Percentiles rank a stretch among this genome's conserved stretches.
Conservation (phyloP, 768 basidiomycete species). For the Tricholoma bakamatsutake region DNA sequence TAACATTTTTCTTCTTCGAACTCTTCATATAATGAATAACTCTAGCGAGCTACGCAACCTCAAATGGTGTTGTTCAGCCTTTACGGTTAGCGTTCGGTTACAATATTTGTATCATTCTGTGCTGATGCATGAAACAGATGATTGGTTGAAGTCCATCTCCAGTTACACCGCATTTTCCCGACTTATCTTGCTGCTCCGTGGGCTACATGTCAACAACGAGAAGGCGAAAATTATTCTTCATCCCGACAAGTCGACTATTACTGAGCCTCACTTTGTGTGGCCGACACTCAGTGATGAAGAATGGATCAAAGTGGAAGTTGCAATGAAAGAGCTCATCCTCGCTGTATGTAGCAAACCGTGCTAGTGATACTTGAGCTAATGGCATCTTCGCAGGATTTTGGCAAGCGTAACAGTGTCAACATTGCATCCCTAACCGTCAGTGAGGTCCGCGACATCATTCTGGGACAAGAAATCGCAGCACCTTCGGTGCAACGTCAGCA, state of each 20-base stretch:
- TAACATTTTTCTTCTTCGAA: background rate
- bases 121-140: conserved; percentile 45
- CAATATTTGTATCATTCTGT: background rate
- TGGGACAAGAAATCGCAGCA: conserved; percentile 97
- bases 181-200: conserved; percentile 93
- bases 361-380: background rate
- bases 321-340: conserved; percentile 94
- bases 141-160: conserved; percentile 98
- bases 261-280: conserved; percentile 98
- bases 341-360: conserved; percentile 43
- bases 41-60: conserved; percentile 89
- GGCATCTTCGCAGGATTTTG: conserved; percentile 66
- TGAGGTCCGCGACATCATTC: conserved; percentile 96
- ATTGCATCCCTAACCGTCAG: conserved; percentile 95
- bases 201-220: conserved; percentile 97
- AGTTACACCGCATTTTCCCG: conserved; percentile 99
- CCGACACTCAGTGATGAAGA: conserved; percentile 89
- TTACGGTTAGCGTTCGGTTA: conserved; percentile 50
- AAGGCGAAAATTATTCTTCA: conserved; percentile 98
- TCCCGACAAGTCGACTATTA: conserved; percentile 95
- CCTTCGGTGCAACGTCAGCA: conserved; percentile 96
- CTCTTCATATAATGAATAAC: background rate
- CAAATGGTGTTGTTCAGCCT: conserved; percentile 99
- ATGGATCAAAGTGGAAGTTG: conserved; percentile 99
- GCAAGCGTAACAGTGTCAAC: conserved; percentile 98